These are phyloP conservation scores for Plasmodium malariae DNA, from an alignment of 169 alveolate species.

Conservation along the genomic window DNA sequence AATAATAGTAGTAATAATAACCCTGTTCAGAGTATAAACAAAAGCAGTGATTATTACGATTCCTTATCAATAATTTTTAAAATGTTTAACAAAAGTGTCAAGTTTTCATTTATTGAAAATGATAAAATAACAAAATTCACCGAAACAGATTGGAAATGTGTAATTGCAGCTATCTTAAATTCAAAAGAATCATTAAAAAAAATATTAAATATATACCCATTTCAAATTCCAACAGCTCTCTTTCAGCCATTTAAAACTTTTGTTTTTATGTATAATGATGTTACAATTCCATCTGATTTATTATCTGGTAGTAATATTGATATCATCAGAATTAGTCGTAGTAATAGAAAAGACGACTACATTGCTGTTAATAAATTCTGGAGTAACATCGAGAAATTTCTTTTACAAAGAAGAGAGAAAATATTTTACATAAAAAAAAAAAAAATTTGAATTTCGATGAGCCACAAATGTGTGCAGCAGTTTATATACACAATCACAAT, in stretches of 20 bases:
- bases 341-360: constrained; percentile 59
- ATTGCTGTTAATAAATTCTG: constrained; percentile 52
- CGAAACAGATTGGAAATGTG: constrained; percentile 84
- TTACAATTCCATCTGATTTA: constrained; percentile 38
- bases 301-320: constrained; percentile 40
- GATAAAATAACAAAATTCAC: constrained; percentile 80
- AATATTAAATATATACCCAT: constrained; percentile 82
- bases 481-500: too few species aligned
- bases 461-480: too few species aligned
- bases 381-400: constrained; percentile 47
- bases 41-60: constrained; percentile 60
- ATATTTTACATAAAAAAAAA: constrained; percentile 38
- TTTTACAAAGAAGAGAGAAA: constrained; percentile 50
- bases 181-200: constrained; percentile 81
- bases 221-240: constrained; percentile 80
- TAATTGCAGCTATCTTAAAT: constrained; percentile 84
- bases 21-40: constrained; percentile 3
- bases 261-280: constrained; percentile 63
- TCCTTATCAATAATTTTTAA: constrained; percentile 82
- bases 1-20: too few species aligned
- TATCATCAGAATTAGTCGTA: constrained; percentile 43
- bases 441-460: too few species aligned
- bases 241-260: constrained; percentile 82
- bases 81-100: constrained; percentile 79
- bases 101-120: constrained; percentile 83